Conservation (phyloP, 2,329 filamentous ascomycete genomes). For the Thermothelomyces thermophilus region DNA sequence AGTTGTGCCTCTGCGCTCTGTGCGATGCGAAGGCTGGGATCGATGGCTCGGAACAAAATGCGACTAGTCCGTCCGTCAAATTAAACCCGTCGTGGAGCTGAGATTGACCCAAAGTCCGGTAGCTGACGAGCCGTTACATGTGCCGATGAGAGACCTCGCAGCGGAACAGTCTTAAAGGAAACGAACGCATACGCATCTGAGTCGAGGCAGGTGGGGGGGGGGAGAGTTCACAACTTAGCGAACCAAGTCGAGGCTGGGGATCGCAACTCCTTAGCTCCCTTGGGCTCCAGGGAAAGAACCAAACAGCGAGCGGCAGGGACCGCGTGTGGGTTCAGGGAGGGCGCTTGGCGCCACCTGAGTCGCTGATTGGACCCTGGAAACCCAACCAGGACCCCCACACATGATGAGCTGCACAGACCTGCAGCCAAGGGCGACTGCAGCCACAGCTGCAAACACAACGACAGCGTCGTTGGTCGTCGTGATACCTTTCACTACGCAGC, state of each 20-base stretch:
- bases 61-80: neutral
- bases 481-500: no score
- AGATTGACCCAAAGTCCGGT: neutral
- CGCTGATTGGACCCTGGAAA: constrained; percentile 17
- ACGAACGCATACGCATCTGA: constrained; percentile 1
- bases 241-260: constrained; percentile 19
- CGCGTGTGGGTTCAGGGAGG: constrained; percentile 15
- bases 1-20: neutral
- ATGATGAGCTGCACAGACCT: constrained; percentile 5
- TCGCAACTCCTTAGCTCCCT: constrained; percentile 19
- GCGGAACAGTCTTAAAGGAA: constrained; percentile 1
- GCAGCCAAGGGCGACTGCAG: constrained; percentile 19
- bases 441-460: neutral
- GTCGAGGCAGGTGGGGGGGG: constrained; percentile 4
- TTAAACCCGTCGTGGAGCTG: neutral
- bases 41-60: neutral
- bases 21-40: neutral
- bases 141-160: neutral
- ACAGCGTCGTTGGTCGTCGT: neutral
- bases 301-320: constrained; percentile 21
- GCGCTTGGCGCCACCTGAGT: constrained; percentile 14
- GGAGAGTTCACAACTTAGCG: neutral
- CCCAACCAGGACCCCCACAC: constrained; percentile 14
- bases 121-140: neutral
- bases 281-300: constrained; percentile 14